These are phyloP conservation scores for Pichia sp. DNA, from an alignment of 1,139 yeast genomes.

Conservation along the genomic window DNA sequence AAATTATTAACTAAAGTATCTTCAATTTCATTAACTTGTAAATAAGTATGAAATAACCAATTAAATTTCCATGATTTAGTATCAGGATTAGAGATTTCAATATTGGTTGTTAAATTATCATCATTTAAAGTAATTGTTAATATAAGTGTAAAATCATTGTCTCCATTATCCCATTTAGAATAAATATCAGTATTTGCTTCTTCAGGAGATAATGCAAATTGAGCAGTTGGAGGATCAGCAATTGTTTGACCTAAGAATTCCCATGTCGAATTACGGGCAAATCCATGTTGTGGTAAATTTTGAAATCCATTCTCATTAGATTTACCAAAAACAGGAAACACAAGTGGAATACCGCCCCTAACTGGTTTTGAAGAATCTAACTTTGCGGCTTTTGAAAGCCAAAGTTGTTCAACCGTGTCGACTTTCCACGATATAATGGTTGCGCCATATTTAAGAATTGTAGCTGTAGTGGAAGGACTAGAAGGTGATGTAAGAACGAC, in stretches of 20 bases:
- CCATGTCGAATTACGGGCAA: constrained; percentile 87
- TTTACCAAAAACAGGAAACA: constrained; percentile 93
- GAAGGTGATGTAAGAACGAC: constrained; percentile 43
- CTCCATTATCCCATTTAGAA: constrained; percentile 54
- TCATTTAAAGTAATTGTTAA: constrained; percentile 55
- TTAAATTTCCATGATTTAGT: constrained; percentile 67
- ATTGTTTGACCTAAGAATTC: constrained; percentile 83
- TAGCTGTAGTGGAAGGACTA: constrained; percentile 48
- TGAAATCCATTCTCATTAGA: constrained; percentile 38
- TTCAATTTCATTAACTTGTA: constrained; percentile 66
- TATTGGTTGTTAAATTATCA: constrained; percentile 54
- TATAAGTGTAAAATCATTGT: constrained; percentile 69
- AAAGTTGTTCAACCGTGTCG: constrained; percentile 64
- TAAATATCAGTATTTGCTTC: constrained; percentile 52
- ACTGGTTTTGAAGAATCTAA: constrained; percentile 90
- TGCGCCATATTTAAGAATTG: constrained; percentile 81
- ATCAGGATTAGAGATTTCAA: constrained; percentile 73
- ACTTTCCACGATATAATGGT: constrained; percentile 78
- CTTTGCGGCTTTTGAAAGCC: constrained; percentile 68
- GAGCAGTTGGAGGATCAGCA: constrained; percentile 60
- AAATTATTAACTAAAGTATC: constrained; percentile 73
- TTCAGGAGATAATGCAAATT: constrained; percentile 87
- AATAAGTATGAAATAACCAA: constrained; percentile 94
- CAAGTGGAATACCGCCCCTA: constrained; percentile 94
- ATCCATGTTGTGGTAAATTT: constrained; percentile 87